Conservation (phyloP, 441 rosid genomes). For the Adansonia madagascariensis region DNA sequence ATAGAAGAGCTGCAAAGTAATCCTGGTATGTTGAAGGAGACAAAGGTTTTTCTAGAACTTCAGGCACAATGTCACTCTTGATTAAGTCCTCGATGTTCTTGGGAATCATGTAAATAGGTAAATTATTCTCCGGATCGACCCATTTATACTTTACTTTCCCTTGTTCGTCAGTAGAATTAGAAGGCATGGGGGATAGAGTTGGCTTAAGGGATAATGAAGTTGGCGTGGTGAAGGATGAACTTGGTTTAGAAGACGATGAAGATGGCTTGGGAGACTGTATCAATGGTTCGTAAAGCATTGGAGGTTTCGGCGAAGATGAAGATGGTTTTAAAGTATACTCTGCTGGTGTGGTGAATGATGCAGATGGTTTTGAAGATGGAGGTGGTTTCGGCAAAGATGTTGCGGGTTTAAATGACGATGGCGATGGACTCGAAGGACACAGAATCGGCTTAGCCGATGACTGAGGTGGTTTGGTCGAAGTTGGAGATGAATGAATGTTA, state of each 20-base stretch:
- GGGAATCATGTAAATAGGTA: conserved; percentile 32
- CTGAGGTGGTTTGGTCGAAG: conserved; percentile 10
- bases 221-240: not conserved
- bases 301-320: not conserved
- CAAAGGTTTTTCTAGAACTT: conserved; percentile 33
- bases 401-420: not conserved
- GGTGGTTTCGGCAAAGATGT: not conserved
- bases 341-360: not conserved
- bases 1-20: conserved; percentile 44
- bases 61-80: conserved; percentile 34
- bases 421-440: not conserved
- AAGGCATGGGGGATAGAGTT: conserved; percentile 23
- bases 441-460: not conserved
- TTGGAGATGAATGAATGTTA: not conserved
- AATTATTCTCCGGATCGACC: conserved; percentile 22
- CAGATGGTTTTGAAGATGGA: not conserved
- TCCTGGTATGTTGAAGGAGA: conserved; percentile 43
- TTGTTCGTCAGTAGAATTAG: not conserved
- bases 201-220: conserved; percentile 22
- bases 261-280: not conserved
- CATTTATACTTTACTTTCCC: not conserved
- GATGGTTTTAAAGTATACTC: not conserved
- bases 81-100: conserved; percentile 30
- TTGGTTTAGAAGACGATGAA: not conserved
- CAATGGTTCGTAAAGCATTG: not conserved